phyloP scores from a whole-genome alignment of 768 basidiomycete genomes.

The Tricholoma saponaceum region DNA sequence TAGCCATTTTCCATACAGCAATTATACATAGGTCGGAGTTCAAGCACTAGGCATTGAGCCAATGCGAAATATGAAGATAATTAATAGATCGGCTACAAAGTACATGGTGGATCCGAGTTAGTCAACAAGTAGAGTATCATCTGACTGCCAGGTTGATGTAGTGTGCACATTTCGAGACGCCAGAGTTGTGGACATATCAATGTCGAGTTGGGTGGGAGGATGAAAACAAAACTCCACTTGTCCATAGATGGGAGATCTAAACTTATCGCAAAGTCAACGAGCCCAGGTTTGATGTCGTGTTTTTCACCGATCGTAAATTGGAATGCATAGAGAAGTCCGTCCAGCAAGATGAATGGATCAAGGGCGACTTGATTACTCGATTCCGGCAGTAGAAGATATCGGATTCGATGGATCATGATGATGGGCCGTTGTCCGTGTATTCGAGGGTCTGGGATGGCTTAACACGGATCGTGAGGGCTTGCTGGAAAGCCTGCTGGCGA shows the following conservation, averaged over 20 bases:
- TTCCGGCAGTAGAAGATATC: neutral
- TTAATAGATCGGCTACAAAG: too few relatives aligned
- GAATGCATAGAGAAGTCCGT: neutral
- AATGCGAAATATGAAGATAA: too few relatives aligned
- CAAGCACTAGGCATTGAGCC: too few relatives aligned
- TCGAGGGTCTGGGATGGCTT: neutral
- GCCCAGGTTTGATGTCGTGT: too few relatives aligned
- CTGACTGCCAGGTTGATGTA: too few relatives aligned
- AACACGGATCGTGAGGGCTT: neutral
- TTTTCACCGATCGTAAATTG: neutral
- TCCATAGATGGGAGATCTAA: neutral
- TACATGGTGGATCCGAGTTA: too few relatives aligned
- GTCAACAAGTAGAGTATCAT: too few relatives aligned
- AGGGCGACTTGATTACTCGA: neutral
- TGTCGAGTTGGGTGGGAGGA: neutral
- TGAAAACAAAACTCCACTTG: neutral
- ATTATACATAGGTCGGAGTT: too few relatives aligned
- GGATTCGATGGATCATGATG: neutral
- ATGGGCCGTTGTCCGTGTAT: neutral
- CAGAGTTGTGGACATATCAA: neutral
- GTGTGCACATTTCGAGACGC: neutral
- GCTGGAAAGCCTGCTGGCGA: neutral
- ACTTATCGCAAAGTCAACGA: neutral
- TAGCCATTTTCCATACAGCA: too few relatives aligned
- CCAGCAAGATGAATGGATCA: neutral